These are phyloP conservation scores for Trichophyton verrucosum DNA, from an alignment of 2,329 filamentous ascomycete species.

Conservation along the genomic window DNA sequence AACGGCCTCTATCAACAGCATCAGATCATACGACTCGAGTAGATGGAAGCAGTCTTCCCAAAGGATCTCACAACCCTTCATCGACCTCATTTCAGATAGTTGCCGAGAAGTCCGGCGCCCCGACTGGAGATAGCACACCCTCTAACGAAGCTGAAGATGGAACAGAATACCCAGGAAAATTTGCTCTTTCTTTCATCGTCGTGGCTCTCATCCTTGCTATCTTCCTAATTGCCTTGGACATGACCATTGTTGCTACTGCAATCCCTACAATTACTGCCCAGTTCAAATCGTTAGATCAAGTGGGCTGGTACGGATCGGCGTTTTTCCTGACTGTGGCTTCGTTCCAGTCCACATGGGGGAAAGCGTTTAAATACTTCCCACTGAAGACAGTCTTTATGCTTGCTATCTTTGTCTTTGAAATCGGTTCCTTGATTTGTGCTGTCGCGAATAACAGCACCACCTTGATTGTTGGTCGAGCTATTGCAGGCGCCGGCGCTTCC, in stretches of 20 bases:
- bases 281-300: constrained; percentile 25
- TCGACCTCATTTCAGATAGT: not conserved
- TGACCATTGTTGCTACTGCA: constrained; percentile 24
- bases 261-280: constrained; percentile 26
- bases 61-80: not conserved
- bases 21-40: constrained; percentile 6
- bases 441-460: constrained; percentile 27
- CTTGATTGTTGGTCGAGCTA: constrained; percentile 31
- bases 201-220: constrained; percentile 11
- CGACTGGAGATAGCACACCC: not conserved
- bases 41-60: not conserved
- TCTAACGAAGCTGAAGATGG: not conserved
- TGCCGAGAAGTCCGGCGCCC: not conserved
- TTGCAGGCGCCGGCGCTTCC: constrained; percentile 30
- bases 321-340: constrained; percentile 22
- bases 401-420: constrained; percentile 21
- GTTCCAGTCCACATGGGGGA: constrained; percentile 27
- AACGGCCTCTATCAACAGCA: not conserved
- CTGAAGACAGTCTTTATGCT: constrained; percentile 25
- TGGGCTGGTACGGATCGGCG: constrained; percentile 27
- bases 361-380: constrained; percentile 31
- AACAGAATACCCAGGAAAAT: constrained; percentile 7
- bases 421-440: constrained; percentile 17
- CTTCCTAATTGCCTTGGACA: constrained; percentile 13
- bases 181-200: constrained; percentile 10